Base-by-base conservation (phyloP, 2,329 filamentous ascomycete species). In the Colletotrichum theobromicola region DNA sequence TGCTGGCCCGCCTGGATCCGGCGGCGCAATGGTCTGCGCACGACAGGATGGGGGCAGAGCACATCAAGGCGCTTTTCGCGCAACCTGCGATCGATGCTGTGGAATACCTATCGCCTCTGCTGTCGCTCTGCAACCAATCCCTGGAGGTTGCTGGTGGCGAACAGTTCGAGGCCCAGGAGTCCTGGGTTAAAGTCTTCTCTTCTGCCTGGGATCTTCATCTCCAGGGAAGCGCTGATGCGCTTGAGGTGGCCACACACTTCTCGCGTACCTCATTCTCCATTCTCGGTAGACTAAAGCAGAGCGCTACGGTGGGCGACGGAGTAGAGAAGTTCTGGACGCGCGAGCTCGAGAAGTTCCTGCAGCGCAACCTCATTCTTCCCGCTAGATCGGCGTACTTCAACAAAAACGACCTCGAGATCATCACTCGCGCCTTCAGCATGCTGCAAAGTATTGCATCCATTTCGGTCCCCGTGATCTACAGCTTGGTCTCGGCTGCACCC, bases 51-150 rank as follows among this genome's bases (percentile, higher is more conserved):
- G 90, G 90, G 18, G 88, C 88, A 2, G 89, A 91, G 78, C 90
- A 91, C 75, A 86, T 92, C 77, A 89, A 88, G 77, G 89, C 90
- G 5, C 83, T 92, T 8, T 91, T 92, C 79, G 88, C 85, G 69
- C 84, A 84, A 1, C 83, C 89, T 2, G 86, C 87, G 0, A 76
- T 83, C 10, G 90, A 91, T 21, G 84, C 86, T 8, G 83, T 87
- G 16, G 80, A 83, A 5, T 81, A 90, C 7, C 81, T 88, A 16
- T 85, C 85, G 3, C 86, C 87, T 2, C 81, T 90, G 7, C 78
- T 92, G 7, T 78, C 79, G 3, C 78, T 89, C 4, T 91, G 89
- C 78, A 79, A 85, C 32, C 72, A 83, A 18, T 82, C 86, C 0
- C 68, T 88, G 53, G 79, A 80, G 16, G 78, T 78, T 32, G 73